Evolutionary conservation across 2,329 filamentous ascomycete species (phyloP).

Genomic region (Colletotrichum musae): DNA sequence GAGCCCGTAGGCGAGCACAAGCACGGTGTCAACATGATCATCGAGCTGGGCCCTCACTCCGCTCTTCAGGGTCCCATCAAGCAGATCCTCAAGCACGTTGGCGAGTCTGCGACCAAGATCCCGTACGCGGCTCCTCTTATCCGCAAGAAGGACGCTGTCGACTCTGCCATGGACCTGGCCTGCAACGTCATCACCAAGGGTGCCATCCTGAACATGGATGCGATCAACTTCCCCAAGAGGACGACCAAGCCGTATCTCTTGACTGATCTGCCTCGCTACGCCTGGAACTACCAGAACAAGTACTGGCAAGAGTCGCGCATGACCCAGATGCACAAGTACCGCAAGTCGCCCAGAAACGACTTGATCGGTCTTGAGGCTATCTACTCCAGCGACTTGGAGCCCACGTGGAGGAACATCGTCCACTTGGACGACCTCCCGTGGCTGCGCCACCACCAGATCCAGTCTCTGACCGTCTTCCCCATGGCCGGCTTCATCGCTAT

Average conservation of each 20-base stretch:
- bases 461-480: slow-evolving; percentile 69
- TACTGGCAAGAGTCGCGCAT: slow-evolving; percentile 65
- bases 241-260: slow-evolving; percentile 48
- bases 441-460: slow-evolving; percentile 70
- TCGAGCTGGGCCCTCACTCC: slow-evolving; percentile 67
- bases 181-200: slow-evolving; percentile 63
- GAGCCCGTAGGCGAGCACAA: slow-evolving; percentile 50
- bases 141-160: slow-evolving; percentile 65
- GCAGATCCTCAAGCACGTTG: slow-evolving; percentile 63
- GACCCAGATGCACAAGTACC: slow-evolving; percentile 58
- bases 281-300: slow-evolving; percentile 61
- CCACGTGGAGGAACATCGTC: slow-evolving; percentile 65
- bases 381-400: slow-evolving; percentile 60
- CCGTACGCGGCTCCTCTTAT: slow-evolving; percentile 63
- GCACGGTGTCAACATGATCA: slow-evolving; percentile 58
- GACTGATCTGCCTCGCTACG: slow-evolving; percentile 62
- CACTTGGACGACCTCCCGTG: slow-evolving; percentile 67
- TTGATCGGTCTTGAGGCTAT: slow-evolving; percentile 62
- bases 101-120: slow-evolving; percentile 55
- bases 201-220: slow-evolving; percentile 57
- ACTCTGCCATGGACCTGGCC: slow-evolving; percentile 60
- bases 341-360: slow-evolving; percentile 58
- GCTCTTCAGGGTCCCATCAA: slow-evolving; percentile 65
- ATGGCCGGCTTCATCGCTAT: slow-evolving; percentile 68
- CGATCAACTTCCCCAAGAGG: slow-evolving; percentile 61